Evolutionary conservation across 1,284 basidiomycete genomes (phyloP), one percentile per base, ranked within the genome.

Genomic region (Heterobasidion parviporum): DNA sequence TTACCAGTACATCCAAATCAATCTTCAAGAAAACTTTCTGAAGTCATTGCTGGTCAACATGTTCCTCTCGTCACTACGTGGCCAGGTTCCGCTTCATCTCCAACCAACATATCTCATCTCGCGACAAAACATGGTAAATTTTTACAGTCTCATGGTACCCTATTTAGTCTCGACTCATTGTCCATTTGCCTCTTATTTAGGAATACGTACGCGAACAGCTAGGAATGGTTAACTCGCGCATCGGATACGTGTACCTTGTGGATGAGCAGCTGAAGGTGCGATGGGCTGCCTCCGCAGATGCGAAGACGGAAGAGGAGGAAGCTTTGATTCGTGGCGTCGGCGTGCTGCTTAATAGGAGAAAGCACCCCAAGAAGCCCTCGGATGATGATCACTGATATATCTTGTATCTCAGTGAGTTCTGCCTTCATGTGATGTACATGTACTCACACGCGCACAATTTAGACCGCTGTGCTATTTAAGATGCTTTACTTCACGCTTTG

Each of bases 191-290:
- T 50, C 15, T 12, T 10, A 12, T 20, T 14, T 26, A 72, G 77
- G 87, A 89, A 66, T 89, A 87, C 58, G 71, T 96, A 43, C 81
- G 94, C 44, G 83, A 92, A 60, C 83, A 86, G 1, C 71, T 98
- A 50, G 92, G 92, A 0, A 87, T 97, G 75, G 82, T 84, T 50
- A 99, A 98, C 72, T 89, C 88, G 66, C 87, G 93, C 62, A 83
- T 98, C 36, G 97, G 94, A 3, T 98, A 98, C 66, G 87, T 96
- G 9, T 99, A 90, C 67, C 78, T 99, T 8, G 82, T 98, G 18
- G 96, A 98, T 65, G 81, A 87, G 64, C 82, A 90, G 57, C 72
- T 85, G 58, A 91, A 85, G 68, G 82, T 99, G 53, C 82, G 97
- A 16, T 99, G 96, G 97, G 96, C 91, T 1, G 96, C 85, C 2